Conservation (phyloP, 176 grass and related monocot species). For the Pharus latifolius region DNA sequence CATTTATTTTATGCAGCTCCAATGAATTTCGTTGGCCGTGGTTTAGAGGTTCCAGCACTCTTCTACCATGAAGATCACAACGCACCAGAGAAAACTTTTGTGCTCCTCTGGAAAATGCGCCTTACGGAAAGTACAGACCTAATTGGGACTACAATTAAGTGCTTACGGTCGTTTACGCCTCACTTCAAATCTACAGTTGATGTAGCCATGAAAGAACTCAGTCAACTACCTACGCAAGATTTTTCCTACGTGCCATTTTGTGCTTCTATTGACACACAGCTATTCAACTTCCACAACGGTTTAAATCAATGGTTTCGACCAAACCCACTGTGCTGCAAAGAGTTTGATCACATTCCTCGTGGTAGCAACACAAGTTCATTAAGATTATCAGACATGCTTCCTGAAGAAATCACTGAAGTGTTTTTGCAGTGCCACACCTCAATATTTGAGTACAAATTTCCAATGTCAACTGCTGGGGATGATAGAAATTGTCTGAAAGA, state of each 20-base stretch:
- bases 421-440: background rate
- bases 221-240: background rate
- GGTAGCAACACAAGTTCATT: background rate
- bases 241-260: background rate
- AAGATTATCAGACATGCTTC: background rate
- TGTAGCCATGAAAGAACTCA: background rate
- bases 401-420: background rate
- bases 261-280: too few species aligned
- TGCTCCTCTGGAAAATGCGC: background rate
- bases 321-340: background rate
- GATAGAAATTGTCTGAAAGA: background rate
- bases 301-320: background rate
- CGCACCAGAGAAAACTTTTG: background rate
- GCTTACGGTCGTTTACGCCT: background rate
- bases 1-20: background rate
- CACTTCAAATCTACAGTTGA: background rate
- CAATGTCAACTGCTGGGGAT: background rate
- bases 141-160: background rate
- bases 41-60: background rate
- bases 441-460: background rate
- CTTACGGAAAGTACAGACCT: background rate
- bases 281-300: too few species aligned
- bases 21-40: background rate
- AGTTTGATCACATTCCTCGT: background rate
- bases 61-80: background rate